Base-by-base conservation (phyloP, 164 flowering plant species). In the Dillenia suffruticosa region DNA sequence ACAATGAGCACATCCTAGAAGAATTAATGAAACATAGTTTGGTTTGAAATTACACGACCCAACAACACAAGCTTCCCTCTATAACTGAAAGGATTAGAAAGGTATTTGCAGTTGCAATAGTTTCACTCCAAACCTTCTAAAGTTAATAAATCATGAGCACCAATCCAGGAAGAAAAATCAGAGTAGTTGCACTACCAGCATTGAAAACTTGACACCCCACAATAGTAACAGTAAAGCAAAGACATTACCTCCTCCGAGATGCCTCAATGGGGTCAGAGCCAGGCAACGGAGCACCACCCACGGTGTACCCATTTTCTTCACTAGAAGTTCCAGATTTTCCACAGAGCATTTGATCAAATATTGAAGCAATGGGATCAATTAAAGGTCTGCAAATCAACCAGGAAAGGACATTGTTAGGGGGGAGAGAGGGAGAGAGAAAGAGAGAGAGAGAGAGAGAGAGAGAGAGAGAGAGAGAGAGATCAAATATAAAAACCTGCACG, bases 201-300 rank as follows among this genome's bases (percentile, higher is more conserved):
- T 26, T 2, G 1, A 26, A 26, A 26, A 26, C 32, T 26, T 26
- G 5, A 32, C 40, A 32, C 40, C 40, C 40, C 7, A 22, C 16
- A 12, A 45, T 44, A 22, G 14, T 1, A 61, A 50, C 43, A 58
- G 9, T 3, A 46, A 72, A 51, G 3, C 22, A 56, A 64, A 64
- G 46, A 63, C 8, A 15, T 70, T 81, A 89, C 99, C 99, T 88
- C 73, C 99, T 85, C 74, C 99, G 78, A 43, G 99, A 83, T 73
- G 99, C 96, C 74, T 92, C 97, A 61, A 85, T 77, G 49, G 94
- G 84, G 56, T 86, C 96, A 65, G 96, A 91, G 59, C 96, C 96
- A 66, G 96, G 97, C 73, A 95, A 77, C 14, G 92, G 79, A 10
- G 81, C 74, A 51, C 82, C 84, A 22, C 88, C 96, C 40, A 71